Evolutionary conservation across 441 rosid species (phyloP).

Genomic region (Sinapis alba): DNA sequence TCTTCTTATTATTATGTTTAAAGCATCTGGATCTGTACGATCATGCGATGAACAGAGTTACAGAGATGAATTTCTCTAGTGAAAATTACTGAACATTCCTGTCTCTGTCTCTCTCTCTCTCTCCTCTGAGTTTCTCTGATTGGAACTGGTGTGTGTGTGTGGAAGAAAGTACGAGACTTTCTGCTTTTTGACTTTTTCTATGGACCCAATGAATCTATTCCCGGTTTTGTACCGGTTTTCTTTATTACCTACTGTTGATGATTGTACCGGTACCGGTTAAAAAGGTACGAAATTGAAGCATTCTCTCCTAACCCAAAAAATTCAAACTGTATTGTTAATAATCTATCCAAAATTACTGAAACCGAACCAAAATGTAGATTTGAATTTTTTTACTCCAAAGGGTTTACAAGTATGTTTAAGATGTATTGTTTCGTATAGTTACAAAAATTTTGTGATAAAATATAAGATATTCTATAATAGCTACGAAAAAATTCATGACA

Average conservation of each 20-base stretch:
- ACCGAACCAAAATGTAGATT: neutral
- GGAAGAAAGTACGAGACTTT: neutral
- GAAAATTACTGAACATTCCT: neutral
- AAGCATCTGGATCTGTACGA: neutral
- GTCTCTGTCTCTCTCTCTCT: neutral
- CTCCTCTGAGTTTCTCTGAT: neutral
- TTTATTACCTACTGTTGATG: neutral
- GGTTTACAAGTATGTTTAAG: too few relatives aligned
- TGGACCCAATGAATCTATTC: neutral
- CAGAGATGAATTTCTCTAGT: neutral
- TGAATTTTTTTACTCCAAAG: neutral
- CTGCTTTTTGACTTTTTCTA: neutral
- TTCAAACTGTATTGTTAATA: neutral
- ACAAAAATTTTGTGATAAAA: too few relatives aligned
- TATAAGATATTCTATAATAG: too few relatives aligned
- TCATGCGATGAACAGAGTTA: constrained; percentile 7
- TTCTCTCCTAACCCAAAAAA: neutral
- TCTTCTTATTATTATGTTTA: neutral
- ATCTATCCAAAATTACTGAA: neutral
- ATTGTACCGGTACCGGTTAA: neutral
- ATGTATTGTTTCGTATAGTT: too few relatives aligned
- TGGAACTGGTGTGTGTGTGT: neutral
- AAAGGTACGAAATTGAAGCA: neutral
- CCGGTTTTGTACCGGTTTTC: neutral
- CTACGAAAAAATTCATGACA: too few relatives aligned